Conservation (phyloP, 495 filamentous ascomycete genomes). For the Aspergillus homomorphus region DNA sequence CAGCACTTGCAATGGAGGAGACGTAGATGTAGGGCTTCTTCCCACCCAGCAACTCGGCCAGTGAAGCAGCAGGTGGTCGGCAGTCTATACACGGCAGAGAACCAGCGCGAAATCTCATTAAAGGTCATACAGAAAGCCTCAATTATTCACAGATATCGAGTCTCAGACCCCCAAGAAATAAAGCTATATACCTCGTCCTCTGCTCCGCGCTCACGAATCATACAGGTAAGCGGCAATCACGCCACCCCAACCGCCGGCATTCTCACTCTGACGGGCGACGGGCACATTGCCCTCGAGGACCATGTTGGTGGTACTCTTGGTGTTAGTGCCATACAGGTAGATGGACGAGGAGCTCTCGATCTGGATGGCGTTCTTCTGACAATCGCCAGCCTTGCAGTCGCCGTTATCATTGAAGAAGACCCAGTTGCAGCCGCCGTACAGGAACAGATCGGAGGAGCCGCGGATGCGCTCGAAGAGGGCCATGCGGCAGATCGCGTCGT, state of each 20-base stretch:
- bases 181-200: neutral
- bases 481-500: constrained; percentile 41
- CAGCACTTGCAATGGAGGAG: too few species aligned
- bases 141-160: too few species aligned
- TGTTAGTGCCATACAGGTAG: constrained; percentile 43
- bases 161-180: neutral
- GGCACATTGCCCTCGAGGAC: constrained; percentile 29
- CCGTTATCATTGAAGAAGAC: constrained; percentile 48
- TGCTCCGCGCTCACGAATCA: constrained; percentile 16
- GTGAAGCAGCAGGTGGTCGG: too few species aligned
- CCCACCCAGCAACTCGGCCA: too few species aligned
- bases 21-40: too few species aligned
- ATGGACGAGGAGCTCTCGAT: constrained; percentile 29
- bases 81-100: too few species aligned
- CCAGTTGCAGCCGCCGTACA: constrained; percentile 55
- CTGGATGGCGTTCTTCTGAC: constrained; percentile 43
- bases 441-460: constrained; percentile 46
- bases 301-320: constrained; percentile 43
- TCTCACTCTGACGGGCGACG: constrained; percentile 38
- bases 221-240: constrained; percentile 47
- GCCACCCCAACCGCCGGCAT: constrained; percentile 57
- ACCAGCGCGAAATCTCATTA: too few species aligned
- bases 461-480: constrained; percentile 37
- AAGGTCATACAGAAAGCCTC: too few species aligned
- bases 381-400: constrained; percentile 37